Evolutionary conservation across 1,284 basidiomycete genomes (phyloP), one percentile per base, ranked within the genome.

Genomic region (Sphagnurus paluster): DNA sequence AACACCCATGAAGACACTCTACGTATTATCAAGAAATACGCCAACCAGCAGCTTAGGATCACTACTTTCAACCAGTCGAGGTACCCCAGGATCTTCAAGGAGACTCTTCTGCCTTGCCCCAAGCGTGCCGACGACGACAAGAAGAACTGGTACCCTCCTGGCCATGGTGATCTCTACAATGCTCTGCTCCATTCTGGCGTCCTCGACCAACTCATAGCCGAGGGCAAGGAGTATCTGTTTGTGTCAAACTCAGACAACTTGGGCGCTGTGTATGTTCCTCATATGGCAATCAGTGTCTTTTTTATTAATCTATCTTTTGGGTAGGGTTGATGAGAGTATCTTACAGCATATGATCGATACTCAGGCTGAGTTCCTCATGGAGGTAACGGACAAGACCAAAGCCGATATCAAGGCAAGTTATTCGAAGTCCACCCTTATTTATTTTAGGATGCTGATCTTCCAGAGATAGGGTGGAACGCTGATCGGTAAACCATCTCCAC

Each of bases 361-460:
- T 9, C 77, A 87, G 59, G 82, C 90, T 40, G 93, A 96, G 71
- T 97, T 96, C 76, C 68, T 98, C 66, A 97, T 97, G 94, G 96
- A 99, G 73, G 94, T 99, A 55, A 99, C 97, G 4, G 95, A 99
- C 80, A 99, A 99, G 85, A 99, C 97, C 65, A 99, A 99, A 80
- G 97, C 97, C 49, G 96, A 99, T 69, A 88, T 99, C 74, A 99
- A 99, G 78, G 76, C 69, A 51, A 21, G 28, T 35, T 14, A n/a
- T n/a, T 14, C 17, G 49, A 9, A 49, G 20, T 24, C 19, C 34
- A 9, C 14, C n/a, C 8, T n/a, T 33, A 6, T 25, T 30, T 32
- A 9, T 25, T 35, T 6, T n/a, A 32, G 1, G 16, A 19, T 43
- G 10, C 26, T 50, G 20, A 55, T 25, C 19, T 3, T 46, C 14